Percentiles rank a stretch among this genome's conserved stretches.
phyloP scores from a whole-genome alignment of 176 grass and related monocot species.

The Saccharum officinarum region DNA sequence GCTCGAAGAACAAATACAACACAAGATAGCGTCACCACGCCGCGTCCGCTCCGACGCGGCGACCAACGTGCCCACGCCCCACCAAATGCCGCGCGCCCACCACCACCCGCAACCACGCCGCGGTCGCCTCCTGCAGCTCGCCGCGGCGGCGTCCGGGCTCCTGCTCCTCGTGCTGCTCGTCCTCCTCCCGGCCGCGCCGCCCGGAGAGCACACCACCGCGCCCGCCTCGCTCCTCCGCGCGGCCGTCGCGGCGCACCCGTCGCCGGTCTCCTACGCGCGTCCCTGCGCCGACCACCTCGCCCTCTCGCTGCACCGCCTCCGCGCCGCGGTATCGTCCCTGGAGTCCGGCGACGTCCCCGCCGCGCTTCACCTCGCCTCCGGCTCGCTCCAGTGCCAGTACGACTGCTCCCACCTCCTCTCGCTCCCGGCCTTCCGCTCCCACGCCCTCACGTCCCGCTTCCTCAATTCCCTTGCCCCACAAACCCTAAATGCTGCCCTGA shows the following conservation, averaged over 20 bases:
- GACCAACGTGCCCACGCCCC: slow-evolving; percentile 7
- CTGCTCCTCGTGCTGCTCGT: slow-evolving; percentile 41
- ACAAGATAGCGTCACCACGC: background rate
- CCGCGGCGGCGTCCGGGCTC: slow-evolving; percentile 36
- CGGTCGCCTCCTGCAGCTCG: slow-evolving; percentile 33
- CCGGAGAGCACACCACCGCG: background rate
- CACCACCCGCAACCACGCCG: slow-evolving; percentile 23
- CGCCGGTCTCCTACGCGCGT: slow-evolving; percentile 30
- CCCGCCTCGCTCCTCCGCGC: slow-evolving; percentile 39
- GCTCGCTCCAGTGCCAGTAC: slow-evolving; percentile 69
- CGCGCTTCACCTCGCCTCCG: slow-evolving; percentile 56
- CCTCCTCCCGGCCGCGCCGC: slow-evolving; percentile 20
- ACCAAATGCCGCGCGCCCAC: slow-evolving; percentile 38
- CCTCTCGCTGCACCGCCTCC: slow-evolving; percentile 53
- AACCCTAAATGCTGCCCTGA: background rate
- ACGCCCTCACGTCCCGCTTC: slow-evolving; percentile 32
- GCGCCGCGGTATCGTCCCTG: slow-evolving; percentile 32
- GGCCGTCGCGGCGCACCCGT: slow-evolving; percentile 39
- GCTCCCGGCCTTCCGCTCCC: slow-evolving; percentile 38
- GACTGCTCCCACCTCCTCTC: slow-evolving; percentile 66
- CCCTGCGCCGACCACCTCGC: slow-evolving; percentile 43
- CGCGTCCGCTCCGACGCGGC: slow-evolving; percentile 24
- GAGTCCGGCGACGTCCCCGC: slow-evolving; percentile 44
- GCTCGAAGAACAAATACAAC: background rate
- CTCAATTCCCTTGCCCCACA: slow-evolving; percentile 39